Conservation (phyloP, 1,139 yeast genomes). For the Yamadazyma blattariae region DNA sequence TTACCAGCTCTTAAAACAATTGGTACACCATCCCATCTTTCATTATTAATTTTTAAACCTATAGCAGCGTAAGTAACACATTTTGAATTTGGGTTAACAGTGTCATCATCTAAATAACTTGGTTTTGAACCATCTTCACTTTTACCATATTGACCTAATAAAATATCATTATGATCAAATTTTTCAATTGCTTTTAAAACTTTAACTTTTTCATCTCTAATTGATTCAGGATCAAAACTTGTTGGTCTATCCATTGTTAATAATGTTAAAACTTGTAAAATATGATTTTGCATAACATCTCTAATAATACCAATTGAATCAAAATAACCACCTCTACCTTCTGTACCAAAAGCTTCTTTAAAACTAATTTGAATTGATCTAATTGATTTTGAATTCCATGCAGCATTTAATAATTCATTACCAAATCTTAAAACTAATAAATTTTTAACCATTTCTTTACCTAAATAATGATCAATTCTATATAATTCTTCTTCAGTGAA, state of each 20-base stretch:
- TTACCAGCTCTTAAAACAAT: constrained; percentile 95
- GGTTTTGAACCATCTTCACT: constrained; percentile 89
- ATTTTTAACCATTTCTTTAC: constrained; percentile 97
- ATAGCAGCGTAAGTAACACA: constrained; percentile 93
- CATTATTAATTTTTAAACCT: constrained; percentile 74
- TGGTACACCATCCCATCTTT: constrained; percentile 98
- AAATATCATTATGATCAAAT: constrained; percentile 61
- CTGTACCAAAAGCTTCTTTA: constrained; percentile 97
- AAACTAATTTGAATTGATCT: constrained; percentile 82
- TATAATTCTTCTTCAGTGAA: constrained; percentile 89
- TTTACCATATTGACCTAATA: constrained; percentile 84
- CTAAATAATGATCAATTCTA: constrained; percentile 96
- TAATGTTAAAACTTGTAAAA: constrained; percentile 86
- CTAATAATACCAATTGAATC: constrained; percentile 93
- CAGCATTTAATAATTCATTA: constrained; percentile 76
- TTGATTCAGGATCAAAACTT: constrained; percentile 84
- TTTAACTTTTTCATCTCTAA: constrained; percentile 95
- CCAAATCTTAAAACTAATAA: constrained; percentile 86
- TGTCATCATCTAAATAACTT: constrained; percentile 86
- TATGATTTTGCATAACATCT: constrained; percentile 98
- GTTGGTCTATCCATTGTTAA: constrained; percentile 96
- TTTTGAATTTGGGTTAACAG: constrained; percentile 79
- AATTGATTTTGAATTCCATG: constrained; percentile 82
- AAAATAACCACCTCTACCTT: constrained; percentile 98
- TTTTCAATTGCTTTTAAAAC: constrained; percentile 79